Evolutionary conservation across 495 filamentous ascomycete species (phyloP).

Genomic region (Trichoderma erinaceum): DNA sequence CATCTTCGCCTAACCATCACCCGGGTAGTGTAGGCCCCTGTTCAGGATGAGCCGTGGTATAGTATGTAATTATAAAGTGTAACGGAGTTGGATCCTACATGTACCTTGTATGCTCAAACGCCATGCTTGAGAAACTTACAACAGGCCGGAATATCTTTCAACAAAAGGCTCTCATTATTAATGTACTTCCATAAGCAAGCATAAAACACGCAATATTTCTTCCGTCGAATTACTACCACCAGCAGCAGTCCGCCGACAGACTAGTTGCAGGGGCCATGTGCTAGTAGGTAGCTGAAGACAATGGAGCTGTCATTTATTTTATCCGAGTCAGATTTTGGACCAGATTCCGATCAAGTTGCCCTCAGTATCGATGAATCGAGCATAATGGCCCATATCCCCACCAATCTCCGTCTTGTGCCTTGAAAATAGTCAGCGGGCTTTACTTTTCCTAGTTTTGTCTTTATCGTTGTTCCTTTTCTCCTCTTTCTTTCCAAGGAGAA

Average conservation of each 20-base stretch:
- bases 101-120: too few relatives aligned
- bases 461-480: neutral
- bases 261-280: neutral
- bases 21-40: too few relatives aligned
- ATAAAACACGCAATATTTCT: too few relatives aligned
- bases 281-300: neutral
- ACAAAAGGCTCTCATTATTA: too few relatives aligned
- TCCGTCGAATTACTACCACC: too few relatives aligned
- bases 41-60: too few relatives aligned
- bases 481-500: neutral
- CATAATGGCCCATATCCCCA: slow-evolving; percentile 22
- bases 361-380: slow-evolving; percentile 24
- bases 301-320: neutral
- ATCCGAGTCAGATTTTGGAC: slow-evolving; percentile 15
- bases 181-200: too few relatives aligned
- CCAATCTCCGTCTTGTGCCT: slow-evolving; percentile 21
- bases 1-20: neutral
- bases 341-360: slow-evolving; percentile 27
- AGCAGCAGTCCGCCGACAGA: neutral
- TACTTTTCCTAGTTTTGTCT: neutral
- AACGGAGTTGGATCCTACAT: too few relatives aligned
- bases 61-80: too few relatives aligned
- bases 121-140: too few relatives aligned
- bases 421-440: neutral
- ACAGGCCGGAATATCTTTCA: too few relatives aligned